phyloP scores from a whole-genome alignment of 352 stramenopile species.

The Phytophthora multivora region DNA sequence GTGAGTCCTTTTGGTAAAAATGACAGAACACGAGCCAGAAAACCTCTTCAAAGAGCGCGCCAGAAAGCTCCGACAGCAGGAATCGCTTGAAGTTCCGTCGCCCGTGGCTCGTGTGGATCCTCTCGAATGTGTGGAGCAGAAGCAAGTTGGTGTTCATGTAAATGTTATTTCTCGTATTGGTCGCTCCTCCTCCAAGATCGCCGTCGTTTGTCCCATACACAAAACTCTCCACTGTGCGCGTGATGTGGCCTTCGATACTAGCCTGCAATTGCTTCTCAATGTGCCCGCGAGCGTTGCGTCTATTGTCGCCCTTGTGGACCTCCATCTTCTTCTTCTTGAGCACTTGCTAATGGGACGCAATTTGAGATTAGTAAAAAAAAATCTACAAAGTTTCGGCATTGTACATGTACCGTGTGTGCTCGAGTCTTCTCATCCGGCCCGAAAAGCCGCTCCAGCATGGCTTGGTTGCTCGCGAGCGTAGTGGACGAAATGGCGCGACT shows the following conservation, averaged over 20 bases:
- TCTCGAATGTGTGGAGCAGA: conserved; percentile 84
- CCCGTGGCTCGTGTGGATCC: conserved; percentile 74
- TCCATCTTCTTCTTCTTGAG: conserved; percentile 87
- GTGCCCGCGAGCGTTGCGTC: conserved; percentile 71
- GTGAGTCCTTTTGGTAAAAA: conserved; percentile 87
- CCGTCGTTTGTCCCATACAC: conserved; percentile 37
- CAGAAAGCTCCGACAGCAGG: conserved; percentile 73
- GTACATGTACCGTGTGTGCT: conserved; percentile 50
- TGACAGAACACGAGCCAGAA: conserved; percentile 91
- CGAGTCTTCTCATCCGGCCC: conserved; percentile 71
- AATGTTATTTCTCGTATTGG: conserved; percentile 22
- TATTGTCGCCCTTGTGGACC: conserved; percentile 74
- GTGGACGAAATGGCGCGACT: conserved; percentile 48
- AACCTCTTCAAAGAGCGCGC: conserved; percentile 85
- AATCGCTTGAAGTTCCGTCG: conserved; percentile 88
- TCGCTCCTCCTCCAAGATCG: background rate
- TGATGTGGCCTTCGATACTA: conserved; percentile 89
- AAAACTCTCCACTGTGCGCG: conserved; percentile 81
- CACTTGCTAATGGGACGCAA: conserved; percentile 45
- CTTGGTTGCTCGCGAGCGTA: conserved; percentile 62
- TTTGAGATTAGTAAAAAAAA: background rate
- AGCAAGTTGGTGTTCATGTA: conserved; percentile 86
- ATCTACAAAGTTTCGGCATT: background rate
- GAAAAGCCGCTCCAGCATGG: conserved; percentile 81
- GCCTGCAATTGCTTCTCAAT: conserved; percentile 89